phyloP scores from a whole-genome alignment of 2,329 filamentous ascomycete genomes.

The Teratosphaeria destructans region DNA sequence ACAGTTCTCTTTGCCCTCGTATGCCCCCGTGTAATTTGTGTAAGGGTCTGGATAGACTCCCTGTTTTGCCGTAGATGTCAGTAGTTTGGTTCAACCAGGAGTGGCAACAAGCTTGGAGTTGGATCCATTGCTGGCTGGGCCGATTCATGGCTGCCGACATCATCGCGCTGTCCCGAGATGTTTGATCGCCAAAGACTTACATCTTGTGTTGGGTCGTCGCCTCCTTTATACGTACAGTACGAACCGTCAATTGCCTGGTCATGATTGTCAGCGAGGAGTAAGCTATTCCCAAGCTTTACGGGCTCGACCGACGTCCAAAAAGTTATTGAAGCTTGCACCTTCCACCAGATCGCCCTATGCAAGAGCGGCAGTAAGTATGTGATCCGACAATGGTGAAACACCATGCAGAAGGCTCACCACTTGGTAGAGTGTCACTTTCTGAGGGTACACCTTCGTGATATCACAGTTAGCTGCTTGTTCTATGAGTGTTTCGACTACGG shows the following conservation, averaged over 20 bases:
- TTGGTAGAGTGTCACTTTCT: constrained; percentile 41
- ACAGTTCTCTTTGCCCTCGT: constrained; percentile 35
- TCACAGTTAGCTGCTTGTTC: not conserved
- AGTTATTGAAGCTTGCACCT: constrained; percentile 1
- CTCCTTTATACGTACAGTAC: constrained; percentile 32
- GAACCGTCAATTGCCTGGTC: constrained; percentile 38
- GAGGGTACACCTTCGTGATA: constrained; percentile 27
- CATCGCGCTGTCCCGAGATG: too few relatives aligned
- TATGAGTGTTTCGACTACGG: not conserved
- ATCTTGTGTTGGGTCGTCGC: constrained; percentile 30
- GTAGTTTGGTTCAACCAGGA: not conserved
- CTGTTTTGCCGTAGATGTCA: not conserved
- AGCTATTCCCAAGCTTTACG: not conserved
- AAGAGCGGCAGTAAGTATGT: not conserved
- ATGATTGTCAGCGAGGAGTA: constrained; percentile 23
- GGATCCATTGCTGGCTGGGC: too few relatives aligned
- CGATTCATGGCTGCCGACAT: too few relatives aligned
- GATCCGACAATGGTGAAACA: not conserved
- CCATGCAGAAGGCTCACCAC: constrained; percentile 27
- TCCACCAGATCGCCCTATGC: not conserved
- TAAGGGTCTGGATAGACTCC: constrained; percentile 24
- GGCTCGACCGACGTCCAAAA: not conserved
- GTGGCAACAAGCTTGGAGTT: too few relatives aligned
- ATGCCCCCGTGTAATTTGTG: constrained; percentile 18
- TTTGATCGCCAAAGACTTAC: constrained; percentile 6